Evolutionary conservation across 192 early-diverging fungal genomes (phyloP).

Genomic region (Backusella parvicylindrica): DNA sequence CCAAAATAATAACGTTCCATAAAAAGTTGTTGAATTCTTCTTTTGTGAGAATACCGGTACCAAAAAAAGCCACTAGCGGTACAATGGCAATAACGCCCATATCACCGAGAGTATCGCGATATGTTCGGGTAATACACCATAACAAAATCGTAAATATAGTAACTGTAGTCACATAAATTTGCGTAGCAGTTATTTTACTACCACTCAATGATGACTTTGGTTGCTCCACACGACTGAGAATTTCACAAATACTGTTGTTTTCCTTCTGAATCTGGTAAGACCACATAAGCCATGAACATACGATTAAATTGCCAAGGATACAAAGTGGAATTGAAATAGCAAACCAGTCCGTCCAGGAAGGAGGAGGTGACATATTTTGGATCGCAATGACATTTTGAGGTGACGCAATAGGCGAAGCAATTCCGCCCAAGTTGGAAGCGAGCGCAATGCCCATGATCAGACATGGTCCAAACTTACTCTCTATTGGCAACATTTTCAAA

Average conservation of each 20-base stretch:
- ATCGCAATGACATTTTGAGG: constrained; percentile 97
- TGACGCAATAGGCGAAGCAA: constrained; percentile 96
- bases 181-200: constrained; percentile 56
- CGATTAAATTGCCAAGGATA: constrained; percentile 71
- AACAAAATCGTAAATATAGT: constrained; percentile 74
- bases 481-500: constrained; percentile 77
- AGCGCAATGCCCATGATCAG: constrained; percentile 94
- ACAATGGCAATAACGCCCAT: constrained; percentile 95
- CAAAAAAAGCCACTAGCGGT: constrained; percentile 86
- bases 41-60: constrained; percentile 85
- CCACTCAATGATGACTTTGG: constrained; percentile 39
- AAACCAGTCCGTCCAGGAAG: constrained; percentile 92
- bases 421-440: constrained; percentile 94
- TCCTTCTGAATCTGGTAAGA: constrained; percentile 64
- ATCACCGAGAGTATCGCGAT: constrained; percentile 80
- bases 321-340: constrained; percentile 83
- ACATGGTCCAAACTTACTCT: constrained; percentile 75
- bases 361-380: constrained; percentile 85
- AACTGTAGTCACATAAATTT: constrained; percentile 75
- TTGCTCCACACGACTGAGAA: constrained; percentile 22
- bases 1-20: constrained; percentile 88
- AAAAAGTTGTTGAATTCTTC: constrained; percentile 96
- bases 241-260: not conserved
- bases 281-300: constrained; percentile 77
- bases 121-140: constrained; percentile 82